Base-by-base conservation (phyloP, 2,329 filamentous ascomycete genomes). In the Penicillium griseofulvum region DNA sequence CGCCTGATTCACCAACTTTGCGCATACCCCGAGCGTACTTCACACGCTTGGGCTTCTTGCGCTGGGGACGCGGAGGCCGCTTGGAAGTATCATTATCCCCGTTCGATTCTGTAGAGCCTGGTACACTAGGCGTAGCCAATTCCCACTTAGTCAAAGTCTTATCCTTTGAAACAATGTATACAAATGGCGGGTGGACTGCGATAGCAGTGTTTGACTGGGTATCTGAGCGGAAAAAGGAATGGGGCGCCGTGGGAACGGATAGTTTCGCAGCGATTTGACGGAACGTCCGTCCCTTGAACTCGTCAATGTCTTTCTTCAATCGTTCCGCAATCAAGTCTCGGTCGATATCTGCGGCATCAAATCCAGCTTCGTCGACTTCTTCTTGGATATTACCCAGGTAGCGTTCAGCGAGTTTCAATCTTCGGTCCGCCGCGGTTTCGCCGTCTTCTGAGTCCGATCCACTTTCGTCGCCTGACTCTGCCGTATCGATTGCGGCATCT, bases 331-430 rank as follows among this genome's bases (percentile, higher is more conserved):
- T 92, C 65, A 97, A 78, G 70, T 99, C 94, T 56, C 88, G 83
- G 76, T 97, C 94, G 55, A 99, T 89, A 50, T 97, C 90, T 65
- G 88, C 91, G 8, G 94, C 94, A 75, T 99, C 91, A 69, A 97
- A 99, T 37, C 91, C 94, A 50, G 82, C 83, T 61, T 91, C 88
- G 65, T 95, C 88, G 55, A 91, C 86, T 63, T 96, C 89, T 67
- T 89, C 83, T 67, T 88, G 86, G 59, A 97, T 86, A 70, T 96
- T 96, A 52, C 96, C 88, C 52, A 99, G 83, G 72, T 99, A 97
- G 67, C 90, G 86, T 76, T 97, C 91, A 29, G 94, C 94, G 28
- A 99, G 82, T 62, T 90, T 86, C 67, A 96, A 76, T 65, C 94
- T 83, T 73, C 90, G 87, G 70, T 97, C 91, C 34, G 91, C 92